Base-by-base conservation (phyloP, 225 moss, liverwort and hornwort species). In the Neckera pumila region DNA sequence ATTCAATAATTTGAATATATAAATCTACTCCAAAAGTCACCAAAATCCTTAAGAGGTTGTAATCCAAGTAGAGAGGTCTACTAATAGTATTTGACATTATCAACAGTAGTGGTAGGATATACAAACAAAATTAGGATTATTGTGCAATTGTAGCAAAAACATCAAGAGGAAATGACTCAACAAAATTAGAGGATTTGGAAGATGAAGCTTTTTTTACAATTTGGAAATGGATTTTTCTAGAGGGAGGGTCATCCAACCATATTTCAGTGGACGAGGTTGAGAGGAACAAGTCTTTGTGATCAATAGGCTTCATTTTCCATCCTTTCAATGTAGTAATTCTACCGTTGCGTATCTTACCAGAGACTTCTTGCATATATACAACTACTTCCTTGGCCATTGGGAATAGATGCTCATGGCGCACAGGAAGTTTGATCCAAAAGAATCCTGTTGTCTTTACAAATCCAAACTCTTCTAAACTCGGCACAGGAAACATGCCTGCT, bases 221-320 rank as follows among this genome's bases (percentile, higher is more conserved):
- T 81, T 57, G 79, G 80, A 91, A 91, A 85, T 90, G 70, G 13
- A 91, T 81, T 47, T 83, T 58, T 10, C 75, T 31, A 26, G 64
- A 86, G 6, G 92, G 86, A 33, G 88, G 89, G 33, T 90, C 90
- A 33, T 93, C 91, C 87, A 93, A 63, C 90, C 90, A 90, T 36
- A 90, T 82, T 65, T 86, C 70, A 5, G 69, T 87, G 3, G 63
- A 86, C 0, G 84, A 51, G 6, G 43, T 64, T 13, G 93, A 87
- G 11, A 93, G 85, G 40, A 93, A 91, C 31, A 93, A 66, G 9
- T 91, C 89, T 65, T 75, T 87, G 16, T 93, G 82, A 42, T 88
- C 74, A 17, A 79, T 49, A 4, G 85, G 74, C 87, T 90, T 91
- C 79, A 90, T 89, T 80, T 89, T 91, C 85, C 85, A 89, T 33